These are phyloP conservation scores for Eustoma russellianum DNA, from an alignment of 257 asterid genomes.

Conservation along the genomic window DNA sequence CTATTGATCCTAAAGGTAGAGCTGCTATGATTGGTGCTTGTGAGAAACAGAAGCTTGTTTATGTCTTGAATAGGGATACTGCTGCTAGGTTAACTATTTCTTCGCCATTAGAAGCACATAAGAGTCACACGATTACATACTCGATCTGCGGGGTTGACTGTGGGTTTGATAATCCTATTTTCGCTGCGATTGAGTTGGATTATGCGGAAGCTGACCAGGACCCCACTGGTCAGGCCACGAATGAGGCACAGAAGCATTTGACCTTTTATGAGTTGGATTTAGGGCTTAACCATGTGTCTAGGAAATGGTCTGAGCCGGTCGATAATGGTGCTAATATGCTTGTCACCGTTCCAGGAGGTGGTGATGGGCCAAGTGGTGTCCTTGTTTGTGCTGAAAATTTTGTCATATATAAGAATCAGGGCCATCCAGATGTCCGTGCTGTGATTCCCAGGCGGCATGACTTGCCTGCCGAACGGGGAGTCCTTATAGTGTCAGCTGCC, in stretches of 20 bases:
- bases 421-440: constrained; percentile 88
- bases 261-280: constrained; percentile 93
- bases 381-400: constrained; percentile 98
- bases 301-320: constrained; percentile 97
- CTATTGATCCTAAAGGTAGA: constrained; percentile 95
- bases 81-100: constrained; percentile 94
- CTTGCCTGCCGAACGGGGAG: constrained; percentile 97
- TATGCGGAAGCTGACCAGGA: constrained; percentile 97
- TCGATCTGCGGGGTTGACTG: constrained; percentile 90
- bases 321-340: constrained; percentile 97
- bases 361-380: constrained; percentile 99
- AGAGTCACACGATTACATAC: constrained; percentile 77
- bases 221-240: constrained; percentile 90
- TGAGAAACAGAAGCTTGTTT: constrained; percentile 97
- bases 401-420: constrained; percentile 93
- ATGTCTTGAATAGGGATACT: constrained; percentile 93
- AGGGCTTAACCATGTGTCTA: constrained; percentile 95
- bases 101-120: constrained; percentile 94
- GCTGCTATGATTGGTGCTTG: constrained; percentile 98
- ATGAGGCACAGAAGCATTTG: constrained; percentile 81
- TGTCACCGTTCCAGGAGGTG: constrained; percentile 99
- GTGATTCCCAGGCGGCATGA: constrained; percentile 93
- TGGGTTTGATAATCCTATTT: constrained; percentile 94
- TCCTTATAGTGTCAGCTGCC: constrained; percentile 89
- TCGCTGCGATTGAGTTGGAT: constrained; percentile 95